Conservation (phyloP, 2,329 filamentous ascomycete genomes). For the Monilinia vaccinii-corymbosi region DNA sequence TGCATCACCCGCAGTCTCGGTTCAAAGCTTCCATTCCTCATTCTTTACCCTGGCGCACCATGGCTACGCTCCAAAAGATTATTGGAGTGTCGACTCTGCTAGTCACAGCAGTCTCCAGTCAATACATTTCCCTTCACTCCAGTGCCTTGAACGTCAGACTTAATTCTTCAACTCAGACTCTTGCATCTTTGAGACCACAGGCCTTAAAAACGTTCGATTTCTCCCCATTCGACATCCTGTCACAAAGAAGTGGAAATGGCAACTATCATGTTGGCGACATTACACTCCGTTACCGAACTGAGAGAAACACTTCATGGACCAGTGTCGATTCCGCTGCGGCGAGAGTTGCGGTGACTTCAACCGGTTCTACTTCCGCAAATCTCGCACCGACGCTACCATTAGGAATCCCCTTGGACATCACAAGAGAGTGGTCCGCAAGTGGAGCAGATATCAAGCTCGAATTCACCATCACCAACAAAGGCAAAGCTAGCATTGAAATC, state of each 20-base stretch:
- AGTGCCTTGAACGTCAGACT: constrained; percentile 35
- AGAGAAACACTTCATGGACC: constrained; percentile 35
- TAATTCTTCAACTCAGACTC: constrained; percentile 37
- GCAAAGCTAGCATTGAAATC: constrained; percentile 37
- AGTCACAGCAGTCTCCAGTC: neutral
- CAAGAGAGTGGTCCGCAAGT: constrained; percentile 42
- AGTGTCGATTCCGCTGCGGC: constrained; percentile 37
- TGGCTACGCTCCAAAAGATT: neutral
- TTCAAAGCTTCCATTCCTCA: neutral
- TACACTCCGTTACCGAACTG: constrained; percentile 43
- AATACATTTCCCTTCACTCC: constrained; percentile 13
- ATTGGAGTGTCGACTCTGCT: neutral
- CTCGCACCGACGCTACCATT: constrained; percentile 35
- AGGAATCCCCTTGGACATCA: constrained; percentile 35
- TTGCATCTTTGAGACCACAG: constrained; percentile 38
- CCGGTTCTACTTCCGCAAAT: constrained; percentile 32
- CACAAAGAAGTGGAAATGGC: constrained; percentile 38
- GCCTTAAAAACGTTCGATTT: constrained; percentile 41
- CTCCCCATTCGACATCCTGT: constrained; percentile 42
- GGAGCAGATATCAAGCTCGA: constrained; percentile 41
- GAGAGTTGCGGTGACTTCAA: constrained; percentile 28
- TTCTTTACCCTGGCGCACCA: neutral
- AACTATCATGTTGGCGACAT: constrained; percentile 52
- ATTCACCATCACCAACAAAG: constrained; percentile 42
- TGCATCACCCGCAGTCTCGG: neutral